These are phyloP conservation scores for Hyphopichia burtonii DNA, from an alignment of 1,139 yeast species.

Conservation along the genomic window DNA sequence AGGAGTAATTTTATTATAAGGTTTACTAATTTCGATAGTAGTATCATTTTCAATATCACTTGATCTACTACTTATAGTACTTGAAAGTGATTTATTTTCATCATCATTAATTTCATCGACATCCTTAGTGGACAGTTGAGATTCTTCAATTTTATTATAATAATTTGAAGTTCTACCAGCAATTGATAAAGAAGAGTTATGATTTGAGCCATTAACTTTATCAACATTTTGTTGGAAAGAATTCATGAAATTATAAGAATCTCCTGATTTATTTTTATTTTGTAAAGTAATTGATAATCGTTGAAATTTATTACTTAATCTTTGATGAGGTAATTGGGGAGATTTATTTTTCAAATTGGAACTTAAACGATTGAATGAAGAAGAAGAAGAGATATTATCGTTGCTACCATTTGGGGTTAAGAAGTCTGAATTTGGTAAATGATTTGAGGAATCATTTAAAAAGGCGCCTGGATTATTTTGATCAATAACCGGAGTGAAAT, in stretches of 20 bases:
- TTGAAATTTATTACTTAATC: conserved; percentile 37
- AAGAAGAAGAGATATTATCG: background rate
- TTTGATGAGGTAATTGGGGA: conserved; percentile 33
- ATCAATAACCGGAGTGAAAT: conserved; percentile 30
- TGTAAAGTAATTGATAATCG: conserved; percentile 41
- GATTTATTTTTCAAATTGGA: background rate
- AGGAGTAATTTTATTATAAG: conserved; percentile 19
- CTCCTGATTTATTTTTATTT: conserved; percentile 26
- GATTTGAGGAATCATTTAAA: background rate
- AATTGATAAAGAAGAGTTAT: background rate
- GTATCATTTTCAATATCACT: conserved; percentile 3
- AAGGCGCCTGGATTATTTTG: background rate
- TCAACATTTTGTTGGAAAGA: conserved; percentile 43
- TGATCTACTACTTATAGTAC: conserved; percentile 16
- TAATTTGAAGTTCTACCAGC: conserved; percentile 13
- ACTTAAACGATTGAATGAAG: background rate
- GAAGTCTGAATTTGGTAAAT: background rate
- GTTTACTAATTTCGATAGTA: no score
- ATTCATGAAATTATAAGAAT: conserved; percentile 41
- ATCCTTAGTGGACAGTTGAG: conserved; percentile 10
- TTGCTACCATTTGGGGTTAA: background rate
- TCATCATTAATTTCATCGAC: conserved; percentile 7
- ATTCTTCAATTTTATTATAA: conserved; percentile 29
- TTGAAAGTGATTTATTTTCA: conserved; percentile 20
- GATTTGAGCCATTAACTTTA: conserved; percentile 4